phyloP scores from a whole-genome alignment of 768 basidiomycete species.

The Antrodiella citrinella region DNA sequence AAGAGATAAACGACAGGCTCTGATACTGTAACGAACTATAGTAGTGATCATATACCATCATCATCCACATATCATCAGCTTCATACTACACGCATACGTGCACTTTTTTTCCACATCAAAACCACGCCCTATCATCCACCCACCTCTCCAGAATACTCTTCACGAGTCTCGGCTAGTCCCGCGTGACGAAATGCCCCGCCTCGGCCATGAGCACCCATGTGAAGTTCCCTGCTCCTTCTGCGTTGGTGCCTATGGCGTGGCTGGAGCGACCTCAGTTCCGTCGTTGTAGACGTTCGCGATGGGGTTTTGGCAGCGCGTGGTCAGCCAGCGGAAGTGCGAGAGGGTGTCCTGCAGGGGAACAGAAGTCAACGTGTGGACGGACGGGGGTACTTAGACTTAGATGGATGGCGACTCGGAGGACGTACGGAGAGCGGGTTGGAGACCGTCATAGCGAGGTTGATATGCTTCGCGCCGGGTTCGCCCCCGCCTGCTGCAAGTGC shows the following conservation, averaged over 20 bases:
- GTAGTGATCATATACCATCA: too few species aligned
- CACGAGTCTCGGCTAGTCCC: constrained; percentile 17
- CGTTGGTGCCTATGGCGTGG: constrained; percentile 17
- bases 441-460: constrained; percentile 27
- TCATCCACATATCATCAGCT: too few species aligned
- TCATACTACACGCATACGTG: too few species aligned
- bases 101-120: too few species aligned
- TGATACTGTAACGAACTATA: too few species aligned
- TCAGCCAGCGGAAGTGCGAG: constrained; percentile 24
- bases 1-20: too few species aligned
- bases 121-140: constrained; percentile 14
- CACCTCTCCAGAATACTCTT: constrained; percentile 20
- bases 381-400: neutral
- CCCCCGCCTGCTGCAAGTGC: constrained; percentile 15
- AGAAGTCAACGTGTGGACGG: too few species aligned
- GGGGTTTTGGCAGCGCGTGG: constrained; percentile 18
- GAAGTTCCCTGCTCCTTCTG: constrained; percentile 26
- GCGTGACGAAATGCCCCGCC: constrained; percentile 26
- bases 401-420: neutral
- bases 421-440: constrained; percentile 20
- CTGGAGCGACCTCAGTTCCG: constrained; percentile 10
- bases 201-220: constrained; percentile 24
- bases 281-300: neutral
- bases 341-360: constrained; percentile 18
- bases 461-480: constrained; percentile 14